A percentile compares a stretch with the other conserved stretches of the same genome.
phyloP scores from a whole-genome alignment of 352 stramenopile genomes.

The Globisporangium megalacanthum region DNA sequence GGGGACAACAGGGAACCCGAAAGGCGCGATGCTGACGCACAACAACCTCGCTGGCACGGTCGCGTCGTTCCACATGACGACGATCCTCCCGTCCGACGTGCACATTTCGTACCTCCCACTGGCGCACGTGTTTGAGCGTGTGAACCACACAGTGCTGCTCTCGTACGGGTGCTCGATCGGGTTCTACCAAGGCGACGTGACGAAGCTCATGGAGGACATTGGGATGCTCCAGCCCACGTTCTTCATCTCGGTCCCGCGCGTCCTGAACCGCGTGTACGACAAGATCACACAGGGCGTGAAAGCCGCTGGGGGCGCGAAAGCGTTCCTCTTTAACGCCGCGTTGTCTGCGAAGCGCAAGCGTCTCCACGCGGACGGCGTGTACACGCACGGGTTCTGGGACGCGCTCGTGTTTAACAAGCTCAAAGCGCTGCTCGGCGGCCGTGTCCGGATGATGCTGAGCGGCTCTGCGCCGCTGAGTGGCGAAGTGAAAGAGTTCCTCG shows the following conservation, averaged over 20 bases:
- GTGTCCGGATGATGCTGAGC: conserved; percentile 87
- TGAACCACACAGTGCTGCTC: conserved; percentile 85
- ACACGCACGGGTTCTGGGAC: conserved; percentile 89
- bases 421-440: conserved; percentile 86
- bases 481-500: conserved; percentile 95
- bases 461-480: conserved; percentile 91
- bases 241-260: conserved; percentile 91
- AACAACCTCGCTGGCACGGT: conserved; percentile 40
- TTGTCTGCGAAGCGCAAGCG: conserved; percentile 44
- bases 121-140: conserved; percentile 95
- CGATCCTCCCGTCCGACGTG: conserved; percentile 48
- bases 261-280: conserved; percentile 98
- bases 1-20: conserved; percentile 95
- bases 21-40: conserved; percentile 94
- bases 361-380: conserved; percentile 39
- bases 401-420: conserved; percentile 95
- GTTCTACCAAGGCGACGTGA: conserved; percentile 85
- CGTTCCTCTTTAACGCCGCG: conserved; percentile 62
- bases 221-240: conserved; percentile 90
- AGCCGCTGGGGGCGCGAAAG: conserved; percentile 51
- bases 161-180: conserved; percentile 64
- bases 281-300: conserved; percentile 87
- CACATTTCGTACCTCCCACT: conserved; percentile 96
- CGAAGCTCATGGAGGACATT: conserved; percentile 92
- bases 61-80: conserved; percentile 23